phyloP scores from a whole-genome alignment of 345 rosid species.

The Eucalyptus rudis region DNA sequence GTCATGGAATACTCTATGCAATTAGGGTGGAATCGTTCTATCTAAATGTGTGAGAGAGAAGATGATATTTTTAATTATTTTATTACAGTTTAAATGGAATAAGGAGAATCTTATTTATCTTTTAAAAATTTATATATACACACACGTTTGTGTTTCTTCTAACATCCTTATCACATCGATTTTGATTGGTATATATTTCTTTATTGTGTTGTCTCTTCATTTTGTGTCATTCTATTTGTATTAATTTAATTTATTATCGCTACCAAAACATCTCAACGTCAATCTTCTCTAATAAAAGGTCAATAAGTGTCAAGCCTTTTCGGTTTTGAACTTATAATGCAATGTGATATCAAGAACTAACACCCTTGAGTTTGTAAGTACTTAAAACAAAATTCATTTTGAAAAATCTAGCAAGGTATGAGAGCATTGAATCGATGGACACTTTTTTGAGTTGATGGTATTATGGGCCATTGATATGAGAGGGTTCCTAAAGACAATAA shows the following conservation, averaged over 20 bases:
- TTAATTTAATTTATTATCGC: neutral
- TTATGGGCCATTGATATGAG: too few species aligned
- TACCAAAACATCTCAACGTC: neutral
- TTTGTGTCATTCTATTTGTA: neutral
- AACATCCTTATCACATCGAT: neutral
- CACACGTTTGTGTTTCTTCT: neutral
- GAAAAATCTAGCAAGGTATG: neutral
- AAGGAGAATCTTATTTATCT: neutral
- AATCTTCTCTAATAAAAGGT: neutral
- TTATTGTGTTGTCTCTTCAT: neutral
- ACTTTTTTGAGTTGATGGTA: too few species aligned
- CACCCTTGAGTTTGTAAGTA: neutral
- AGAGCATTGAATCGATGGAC: neutral
- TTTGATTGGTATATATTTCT: neutral
- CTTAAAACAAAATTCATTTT: neutral
- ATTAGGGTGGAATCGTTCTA: neutral
- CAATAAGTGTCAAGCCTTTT: neutral
- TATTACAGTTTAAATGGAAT: neutral
- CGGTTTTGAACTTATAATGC: neutral
- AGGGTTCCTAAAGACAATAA: too few species aligned
- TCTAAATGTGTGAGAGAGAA: neutral
- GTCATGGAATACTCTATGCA: neutral
- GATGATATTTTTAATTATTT: too few species aligned
- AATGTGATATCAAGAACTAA: neutral
- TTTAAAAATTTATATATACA: too few species aligned